Evolutionary conservation across 768 basidiomycete species (phyloP), one percentile per base, ranked within the genome.

Genomic region (Mycena belliarum): DNA sequence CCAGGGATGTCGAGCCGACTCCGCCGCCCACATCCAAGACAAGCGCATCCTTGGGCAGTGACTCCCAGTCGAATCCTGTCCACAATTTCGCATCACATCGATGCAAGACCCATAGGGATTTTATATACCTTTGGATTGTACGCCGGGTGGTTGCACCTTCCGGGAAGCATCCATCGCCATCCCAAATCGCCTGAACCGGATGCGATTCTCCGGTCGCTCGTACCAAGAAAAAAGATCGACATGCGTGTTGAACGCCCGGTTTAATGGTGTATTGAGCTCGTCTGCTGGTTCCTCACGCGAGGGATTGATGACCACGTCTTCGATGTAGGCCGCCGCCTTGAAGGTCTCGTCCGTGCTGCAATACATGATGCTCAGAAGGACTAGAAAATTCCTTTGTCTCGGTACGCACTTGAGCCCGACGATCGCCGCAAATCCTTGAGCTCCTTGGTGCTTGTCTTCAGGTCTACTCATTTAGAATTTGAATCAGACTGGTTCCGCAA

Each of bases 151-250:
- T 8, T 40, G 38, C 25, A 59, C 38, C 25, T 28, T 56, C n/a
- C 52, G 40, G 7, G 47, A 20, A 15, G 48, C 61, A 43, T 57
- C 52, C 67, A 74, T 72, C 3, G 65, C 66, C 24, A 66, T 49
- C 3, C 59, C 62, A 45, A 72, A 70, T 0, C 69, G 65, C n/a
- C 42, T 53, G 21, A 69, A 49, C 1, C 53, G 23, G 2, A 44
- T 15, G 24, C 49, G 55, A 52, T 72, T 69, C 52, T 59, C 62
- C 3, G 70, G 69, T 15, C 26, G 32, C n/a, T 70, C 68, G 24
- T 60, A 61, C 61, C 60, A 67, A 3, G 61, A 57, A 52, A 66
- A 73, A 0, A 64, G 28, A 12, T 57, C 41, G 10, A 53, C 29
- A n/a, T 66, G 35, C 14, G 60, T 63, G 3, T 59, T 52, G 55